These are phyloP conservation scores for Lasiodiplodia sp. DNA, from an alignment of 2,329 filamentous ascomycete species.

Conservation along the genomic window DNA sequence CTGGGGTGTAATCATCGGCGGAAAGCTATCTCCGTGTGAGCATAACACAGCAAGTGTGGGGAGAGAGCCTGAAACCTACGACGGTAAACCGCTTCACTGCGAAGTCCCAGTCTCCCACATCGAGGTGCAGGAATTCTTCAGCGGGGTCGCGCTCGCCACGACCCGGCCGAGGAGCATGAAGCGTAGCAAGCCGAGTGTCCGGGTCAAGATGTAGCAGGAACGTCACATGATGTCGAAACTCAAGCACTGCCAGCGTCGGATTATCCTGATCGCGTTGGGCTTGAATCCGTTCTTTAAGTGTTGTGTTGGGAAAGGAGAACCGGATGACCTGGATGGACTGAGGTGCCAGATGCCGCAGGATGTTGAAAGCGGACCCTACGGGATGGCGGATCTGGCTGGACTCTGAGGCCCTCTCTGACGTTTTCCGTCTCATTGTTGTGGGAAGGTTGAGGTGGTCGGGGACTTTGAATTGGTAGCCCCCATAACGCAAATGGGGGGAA, in stretches of 20 bases:
- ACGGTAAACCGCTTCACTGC: neutral
- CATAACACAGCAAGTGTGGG: neutral
- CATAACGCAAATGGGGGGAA: neutral
- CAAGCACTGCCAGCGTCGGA: neutral
- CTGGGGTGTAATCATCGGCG: neutral
- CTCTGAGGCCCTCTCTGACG: neutral
- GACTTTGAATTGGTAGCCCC: neutral
- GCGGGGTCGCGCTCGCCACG: neutral
- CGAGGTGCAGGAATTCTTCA: neutral
- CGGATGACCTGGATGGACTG: constrained; percentile 4
- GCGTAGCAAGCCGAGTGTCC: neutral
- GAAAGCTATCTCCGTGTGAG: neutral
- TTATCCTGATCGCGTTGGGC: neutral
- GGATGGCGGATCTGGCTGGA: neutral
- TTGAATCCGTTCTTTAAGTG: neutral
- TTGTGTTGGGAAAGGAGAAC: neutral
- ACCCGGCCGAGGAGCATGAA: constrained; percentile 1
- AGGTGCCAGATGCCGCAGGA: neutral
- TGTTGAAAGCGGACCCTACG: constrained; percentile 1
- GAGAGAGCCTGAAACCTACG: neutral
- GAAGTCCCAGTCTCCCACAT: constrained; percentile 1
- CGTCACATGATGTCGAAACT: neutral
- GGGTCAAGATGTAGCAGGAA: neutral
- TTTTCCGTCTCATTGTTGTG: neutral
- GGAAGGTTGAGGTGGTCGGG: neutral